A percentile compares a stretch with the other conserved stretches of the same genome.
phyloP scores from a whole-genome alignment of 208 protist species.

The Balamuthia mandrillaris region DNA sequence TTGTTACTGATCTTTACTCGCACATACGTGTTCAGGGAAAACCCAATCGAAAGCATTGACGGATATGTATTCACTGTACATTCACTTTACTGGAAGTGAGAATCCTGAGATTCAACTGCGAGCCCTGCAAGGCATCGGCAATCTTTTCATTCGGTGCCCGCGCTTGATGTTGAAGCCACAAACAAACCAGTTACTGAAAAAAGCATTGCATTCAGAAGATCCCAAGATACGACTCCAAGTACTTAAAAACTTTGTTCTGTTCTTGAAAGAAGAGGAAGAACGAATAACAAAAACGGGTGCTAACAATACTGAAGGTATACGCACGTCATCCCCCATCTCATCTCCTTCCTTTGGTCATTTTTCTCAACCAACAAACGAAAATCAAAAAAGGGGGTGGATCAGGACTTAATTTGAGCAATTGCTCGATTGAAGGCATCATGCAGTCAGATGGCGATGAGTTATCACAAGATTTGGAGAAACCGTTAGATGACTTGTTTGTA shows the following conservation, averaged over 20 bases:
- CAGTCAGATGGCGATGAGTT: slow-evolving; percentile 25
- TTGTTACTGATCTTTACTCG: background rate
- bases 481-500: no score
- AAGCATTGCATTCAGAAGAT: background rate
- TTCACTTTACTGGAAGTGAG: background rate
- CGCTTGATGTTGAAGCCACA: slow-evolving; percentile 34
- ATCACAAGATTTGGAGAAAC: no score
- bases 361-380: background rate
- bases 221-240: slow-evolving; percentile 12
- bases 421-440: background rate
- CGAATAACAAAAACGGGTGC: no score
- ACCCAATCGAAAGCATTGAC: slow-evolving; percentile 11
- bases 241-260: no score
- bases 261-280: no score
- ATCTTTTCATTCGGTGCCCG: background rate
- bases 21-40: no score
- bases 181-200: background rate
- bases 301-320: no score
- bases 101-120: slow-evolving; percentile 15
- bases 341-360: no score
- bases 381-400: background rate
- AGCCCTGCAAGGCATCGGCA: background rate
- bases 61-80: background rate
- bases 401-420: background rate
- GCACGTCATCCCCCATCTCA: no score